Conservation (phyloP, 768 basidiomycete species). For the Tulasnella sp. region DNA sequence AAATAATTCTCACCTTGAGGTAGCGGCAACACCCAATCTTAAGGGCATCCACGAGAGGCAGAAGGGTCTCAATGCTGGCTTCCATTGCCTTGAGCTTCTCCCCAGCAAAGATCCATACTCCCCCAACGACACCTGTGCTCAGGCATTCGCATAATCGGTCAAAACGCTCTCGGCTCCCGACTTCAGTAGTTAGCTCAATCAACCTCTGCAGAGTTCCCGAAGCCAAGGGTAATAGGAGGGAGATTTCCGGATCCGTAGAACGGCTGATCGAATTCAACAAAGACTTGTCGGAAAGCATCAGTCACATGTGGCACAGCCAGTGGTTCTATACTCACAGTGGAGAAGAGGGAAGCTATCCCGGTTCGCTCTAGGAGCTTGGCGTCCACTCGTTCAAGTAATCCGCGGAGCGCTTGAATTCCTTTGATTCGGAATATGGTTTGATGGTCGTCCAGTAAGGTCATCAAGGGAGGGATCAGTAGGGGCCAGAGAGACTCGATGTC, state of each 20-base stretch:
- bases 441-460: constrained; percentile 77
- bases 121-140: constrained; percentile 66
- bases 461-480: constrained; percentile 69
- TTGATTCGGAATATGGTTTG: constrained; percentile 62
- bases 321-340: constrained; percentile 46
- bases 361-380: constrained; percentile 59
- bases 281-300: constrained; percentile 45
- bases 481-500: constrained; percentile 69
- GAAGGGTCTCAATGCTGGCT: constrained; percentile 62
- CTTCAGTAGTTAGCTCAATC: constrained; percentile 49
- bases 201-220: constrained; percentile 50
- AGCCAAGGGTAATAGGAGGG: constrained; percentile 52
- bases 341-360: constrained; percentile 65
- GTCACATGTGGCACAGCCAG: constrained; percentile 21
- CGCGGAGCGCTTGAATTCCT: constrained; percentile 53
- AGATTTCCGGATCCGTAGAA: constrained; percentile 57
- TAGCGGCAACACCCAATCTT: constrained; percentile 62
- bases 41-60: constrained; percentile 53
- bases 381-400: constrained; percentile 57
- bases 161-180: constrained; percentile 51
- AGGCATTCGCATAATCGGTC: constrained; percentile 63
- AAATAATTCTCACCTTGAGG: constrained; percentile 51
- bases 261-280: constrained; percentile 56
- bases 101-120: constrained; percentile 67
- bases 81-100: constrained; percentile 53